A percentile compares a stretch with the other conserved stretches of the same genome.
phyloP scores from a whole-genome alignment of 1,139 yeast species.

The Candida sanyaensis region DNA sequence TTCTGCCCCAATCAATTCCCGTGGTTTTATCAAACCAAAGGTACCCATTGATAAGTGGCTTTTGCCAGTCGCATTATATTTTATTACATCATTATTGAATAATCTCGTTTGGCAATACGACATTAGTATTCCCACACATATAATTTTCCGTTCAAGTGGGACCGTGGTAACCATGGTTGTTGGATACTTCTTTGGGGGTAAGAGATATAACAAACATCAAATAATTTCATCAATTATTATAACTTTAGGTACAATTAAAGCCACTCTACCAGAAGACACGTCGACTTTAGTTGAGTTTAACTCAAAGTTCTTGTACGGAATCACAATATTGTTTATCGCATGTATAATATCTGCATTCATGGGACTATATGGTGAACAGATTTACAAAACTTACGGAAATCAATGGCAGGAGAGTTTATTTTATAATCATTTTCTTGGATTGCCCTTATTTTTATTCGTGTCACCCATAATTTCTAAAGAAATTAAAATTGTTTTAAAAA shows the following conservation, averaged over 20 bases:
- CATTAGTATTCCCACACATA: constrained; percentile 67
- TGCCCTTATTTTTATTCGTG: constrained; percentile 54
- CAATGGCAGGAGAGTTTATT: constrained; percentile 69
- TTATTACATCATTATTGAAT: constrained; percentile 53
- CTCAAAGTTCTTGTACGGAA: constrained; percentile 38
- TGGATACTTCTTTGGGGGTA: constrained; percentile 50
- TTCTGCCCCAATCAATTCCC: background rate
- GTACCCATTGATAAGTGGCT: constrained; percentile 55
- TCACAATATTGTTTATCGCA: constrained; percentile 44
- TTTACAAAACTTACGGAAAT: constrained; percentile 51
- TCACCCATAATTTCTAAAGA: constrained; percentile 17
- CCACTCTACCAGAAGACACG: constrained; percentile 33
- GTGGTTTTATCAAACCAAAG: constrained; percentile 17
- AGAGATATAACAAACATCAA: constrained; percentile 36
- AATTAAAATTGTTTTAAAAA: constrained; percentile 13
- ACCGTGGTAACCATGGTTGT: constrained; percentile 62
- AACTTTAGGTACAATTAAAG: constrained; percentile 57
- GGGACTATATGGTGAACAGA: constrained; percentile 57
- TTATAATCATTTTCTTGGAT: constrained; percentile 57
- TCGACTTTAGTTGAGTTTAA: constrained; percentile 7
- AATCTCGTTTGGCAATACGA: constrained; percentile 60
- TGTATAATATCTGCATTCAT: constrained; percentile 53
- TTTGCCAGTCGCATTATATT: constrained; percentile 52
- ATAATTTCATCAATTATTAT: constrained; percentile 52
- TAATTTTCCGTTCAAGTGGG: constrained; percentile 66